These are phyloP conservation scores for Penicillium daleae DNA, from an alignment of 495 filamentous ascomycete species.

Conservation along the genomic window DNA sequence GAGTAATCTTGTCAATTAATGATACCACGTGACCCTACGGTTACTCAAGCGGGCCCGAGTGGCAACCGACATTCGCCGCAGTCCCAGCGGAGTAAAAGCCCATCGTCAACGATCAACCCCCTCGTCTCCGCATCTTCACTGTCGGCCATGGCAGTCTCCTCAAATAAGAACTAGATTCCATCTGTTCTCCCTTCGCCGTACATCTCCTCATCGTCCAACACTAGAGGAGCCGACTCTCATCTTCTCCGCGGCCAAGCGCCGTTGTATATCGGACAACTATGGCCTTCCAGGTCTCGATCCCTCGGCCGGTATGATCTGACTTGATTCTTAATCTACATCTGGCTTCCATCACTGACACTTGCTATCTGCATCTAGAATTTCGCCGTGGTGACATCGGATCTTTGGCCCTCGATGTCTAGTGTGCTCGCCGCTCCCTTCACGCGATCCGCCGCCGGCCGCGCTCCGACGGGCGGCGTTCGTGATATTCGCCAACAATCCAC, in stretches of 20 bases:
- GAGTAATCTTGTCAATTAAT: background rate
- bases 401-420: constrained; percentile 51
- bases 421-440: constrained; percentile 44
- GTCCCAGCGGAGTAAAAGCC: constrained; percentile 29
- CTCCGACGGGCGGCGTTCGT: constrained; percentile 22
- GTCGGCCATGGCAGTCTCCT: constrained; percentile 36
- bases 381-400: constrained; percentile 42
- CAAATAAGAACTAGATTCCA: constrained; percentile 21
- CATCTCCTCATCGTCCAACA: background rate
- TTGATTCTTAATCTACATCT: background rate
- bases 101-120: constrained; percentile 25
- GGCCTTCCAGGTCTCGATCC: constrained; percentile 52
- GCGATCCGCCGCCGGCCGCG: constrained; percentile 30
- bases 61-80: constrained; percentile 47
- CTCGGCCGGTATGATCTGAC: constrained; percentile 41
- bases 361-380: constrained; percentile 35
- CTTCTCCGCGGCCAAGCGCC: constrained; percentile 47
- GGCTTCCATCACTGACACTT: constrained; percentile 21
- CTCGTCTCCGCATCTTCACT: constrained; percentile 20
- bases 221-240: constrained; percentile 26
- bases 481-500: constrained; percentile 24
- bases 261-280: constrained; percentile 47
- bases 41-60: constrained; percentile 22
- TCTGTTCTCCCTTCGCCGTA: constrained; percentile 7
- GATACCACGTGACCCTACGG: constrained; percentile 34